Conservation (phyloP, 108 stramenopile species). For the Craspedostauros australis region DNA sequence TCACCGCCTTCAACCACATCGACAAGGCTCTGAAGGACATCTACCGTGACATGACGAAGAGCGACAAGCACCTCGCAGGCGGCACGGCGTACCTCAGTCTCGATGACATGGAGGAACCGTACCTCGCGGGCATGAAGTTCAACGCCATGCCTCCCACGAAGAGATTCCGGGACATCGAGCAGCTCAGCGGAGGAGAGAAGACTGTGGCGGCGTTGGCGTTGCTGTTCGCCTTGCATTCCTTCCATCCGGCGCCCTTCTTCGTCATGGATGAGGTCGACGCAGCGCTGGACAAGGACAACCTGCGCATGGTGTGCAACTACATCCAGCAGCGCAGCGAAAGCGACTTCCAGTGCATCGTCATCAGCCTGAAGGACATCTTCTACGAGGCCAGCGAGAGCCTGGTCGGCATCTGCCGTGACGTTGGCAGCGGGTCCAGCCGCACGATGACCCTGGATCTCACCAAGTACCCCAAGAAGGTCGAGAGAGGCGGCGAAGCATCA, state of each 20-base stretch:
- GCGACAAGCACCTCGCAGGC: conserved; percentile 87
- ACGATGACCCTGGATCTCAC: conserved; percentile 80
- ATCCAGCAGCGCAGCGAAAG: conserved; percentile 81
- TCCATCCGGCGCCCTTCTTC: conserved; percentile 93
- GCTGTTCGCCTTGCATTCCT: conserved; percentile 97
- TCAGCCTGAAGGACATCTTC: conserved; percentile 98
- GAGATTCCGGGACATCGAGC: conserved; percentile 98
- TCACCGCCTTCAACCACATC: conserved; percentile 83
- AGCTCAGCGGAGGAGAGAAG: conserved; percentile 99
- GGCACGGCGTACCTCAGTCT: conserved; percentile 89
- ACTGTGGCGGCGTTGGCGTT: conserved; percentile 98
- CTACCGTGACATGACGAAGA: conserved; percentile 94
- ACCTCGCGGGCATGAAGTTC: conserved; percentile 95
- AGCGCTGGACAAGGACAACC: conserved; percentile 91
- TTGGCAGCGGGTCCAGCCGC: conserved; percentile 68
- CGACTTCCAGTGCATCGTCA: conserved; percentile 97
- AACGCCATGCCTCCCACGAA: conserved; percentile 99
- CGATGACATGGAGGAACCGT: conserved; percentile 93
- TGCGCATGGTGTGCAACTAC: conserved; percentile 97
- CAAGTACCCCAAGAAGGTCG: conserved; percentile 46
- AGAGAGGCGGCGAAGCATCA: conserved; percentile 1
- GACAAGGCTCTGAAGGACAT: conserved; percentile 85
- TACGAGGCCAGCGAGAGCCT: conserved; percentile 86
- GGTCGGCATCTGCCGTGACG: conserved; percentile 91
- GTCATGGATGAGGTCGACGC: conserved; percentile 98